These are phyloP conservation scores for Phalaenopsis aphrodite DNA, from an alignment of 106 monocot genomes.

Conservation along the genomic window DNA sequence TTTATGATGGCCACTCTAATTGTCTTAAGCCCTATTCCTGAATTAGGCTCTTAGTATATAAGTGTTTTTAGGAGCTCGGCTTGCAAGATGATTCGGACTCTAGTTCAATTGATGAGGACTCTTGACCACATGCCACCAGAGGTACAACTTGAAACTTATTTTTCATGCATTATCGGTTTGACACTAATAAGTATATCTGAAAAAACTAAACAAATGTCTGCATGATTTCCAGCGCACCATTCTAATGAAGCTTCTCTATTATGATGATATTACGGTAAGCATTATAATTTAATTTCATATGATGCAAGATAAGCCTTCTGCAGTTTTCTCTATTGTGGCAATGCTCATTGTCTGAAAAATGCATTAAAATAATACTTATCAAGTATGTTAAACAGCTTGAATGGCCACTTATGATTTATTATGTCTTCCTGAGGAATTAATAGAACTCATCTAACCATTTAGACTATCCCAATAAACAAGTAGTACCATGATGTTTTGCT, in stretches of 20 bases:
- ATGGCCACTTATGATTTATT: neutral
- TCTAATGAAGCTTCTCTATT: conserved; percentile 94
- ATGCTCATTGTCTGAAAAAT: neutral
- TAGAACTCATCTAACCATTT: no score
- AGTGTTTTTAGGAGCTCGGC: conserved; percentile 69
- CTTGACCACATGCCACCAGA: conserved; percentile 91
- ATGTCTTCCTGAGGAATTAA: no score
- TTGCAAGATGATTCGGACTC: conserved; percentile 94
- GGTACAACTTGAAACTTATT: conserved; percentile 23
- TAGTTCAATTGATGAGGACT: conserved; percentile 94
- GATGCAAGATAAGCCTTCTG: neutral
- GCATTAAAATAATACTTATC: neutral
- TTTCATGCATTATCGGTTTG: neutral
- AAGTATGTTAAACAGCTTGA: neutral
- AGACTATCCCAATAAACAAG: no score
- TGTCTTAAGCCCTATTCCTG: neutral
- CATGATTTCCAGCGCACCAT: conserved; percentile 69
- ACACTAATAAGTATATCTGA: neutral
- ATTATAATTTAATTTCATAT: neutral
- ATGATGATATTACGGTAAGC: conserved; percentile 88
- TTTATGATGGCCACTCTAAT: neutral
- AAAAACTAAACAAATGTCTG: neutral
- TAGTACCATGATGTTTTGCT: no score
- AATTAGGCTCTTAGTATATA: neutral
- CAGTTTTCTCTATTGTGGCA: neutral